Percentiles rank a stretch among this genome's conserved stretches.
Evolutionary conservation across 805 yeast genomes (phyloP).

Genomic region (Blastobotrys parvus): DNA sequence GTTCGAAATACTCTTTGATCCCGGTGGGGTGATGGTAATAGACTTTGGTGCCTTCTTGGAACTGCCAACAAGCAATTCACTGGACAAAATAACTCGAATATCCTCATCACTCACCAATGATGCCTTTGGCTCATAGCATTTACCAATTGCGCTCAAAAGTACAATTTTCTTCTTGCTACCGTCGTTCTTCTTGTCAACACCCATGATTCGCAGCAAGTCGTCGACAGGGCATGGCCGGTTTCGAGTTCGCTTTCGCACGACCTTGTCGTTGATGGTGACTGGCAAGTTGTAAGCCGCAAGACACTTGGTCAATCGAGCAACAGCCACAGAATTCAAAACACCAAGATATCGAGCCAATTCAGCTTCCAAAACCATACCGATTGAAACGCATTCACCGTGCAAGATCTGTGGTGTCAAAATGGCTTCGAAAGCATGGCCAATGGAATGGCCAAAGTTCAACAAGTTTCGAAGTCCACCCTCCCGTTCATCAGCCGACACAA

Average conservation of each 20-base stretch:
- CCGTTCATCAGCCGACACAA: constrained; percentile 88
- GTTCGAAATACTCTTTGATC: constrained; percentile 94
- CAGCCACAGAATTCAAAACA: constrained; percentile 83
- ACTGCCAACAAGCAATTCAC: constrained; percentile 56
- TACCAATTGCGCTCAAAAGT: constrained; percentile 74
- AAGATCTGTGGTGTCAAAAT: constrained; percentile 90
- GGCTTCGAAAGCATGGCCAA: constrained; percentile 99
- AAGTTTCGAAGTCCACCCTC: constrained; percentile 91
- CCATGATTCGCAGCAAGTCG: constrained; percentile 70
- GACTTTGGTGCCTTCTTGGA: constrained; percentile 37
- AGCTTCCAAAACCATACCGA: constrained; percentile 92
- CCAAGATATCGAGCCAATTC: constrained; percentile 91
- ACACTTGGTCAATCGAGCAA: constrained; percentile 78
- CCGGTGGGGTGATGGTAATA: constrained; percentile 72
- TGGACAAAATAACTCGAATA: constrained; percentile 72
- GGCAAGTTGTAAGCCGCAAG: constrained; percentile 84
- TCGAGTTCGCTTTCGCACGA: constrained; percentile 60
- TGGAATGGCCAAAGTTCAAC: constrained; percentile 91
- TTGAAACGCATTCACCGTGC: constrained; percentile 99
- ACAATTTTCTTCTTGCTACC: constrained; percentile 87
- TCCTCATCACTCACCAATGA: constrained; percentile 76
- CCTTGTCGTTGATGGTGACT: constrained; percentile 61
- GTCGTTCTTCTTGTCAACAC: constrained; percentile 93
- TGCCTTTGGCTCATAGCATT: constrained; percentile 82
- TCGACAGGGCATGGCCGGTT: constrained; percentile 72